Percentiles rank a stretch among this genome's conserved stretches.
phyloP scores from a whole-genome alignment of 805 yeast species.

The Komagataella ulmi region DNA sequence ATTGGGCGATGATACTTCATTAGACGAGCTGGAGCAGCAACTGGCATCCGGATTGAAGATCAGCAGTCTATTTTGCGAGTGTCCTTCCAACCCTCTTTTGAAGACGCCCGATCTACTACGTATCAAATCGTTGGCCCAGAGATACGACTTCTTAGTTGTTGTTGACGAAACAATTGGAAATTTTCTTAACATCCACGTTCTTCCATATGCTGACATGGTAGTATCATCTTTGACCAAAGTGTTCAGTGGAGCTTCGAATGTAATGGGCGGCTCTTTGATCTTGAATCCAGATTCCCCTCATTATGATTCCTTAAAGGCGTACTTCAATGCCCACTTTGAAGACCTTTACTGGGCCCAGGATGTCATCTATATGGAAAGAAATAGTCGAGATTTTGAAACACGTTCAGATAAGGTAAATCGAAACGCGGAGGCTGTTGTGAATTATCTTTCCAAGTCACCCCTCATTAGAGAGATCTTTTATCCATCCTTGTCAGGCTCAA shows the following conservation, averaged over 20 bases:
- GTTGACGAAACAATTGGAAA: conserved; percentile 96
- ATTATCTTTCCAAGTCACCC: conserved; percentile 33
- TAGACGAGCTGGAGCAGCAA: conserved; percentile 48
- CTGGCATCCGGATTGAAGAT: conserved; percentile 54
- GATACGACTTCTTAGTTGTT: conserved; percentile 64
- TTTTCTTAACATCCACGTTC: conserved; percentile 67
- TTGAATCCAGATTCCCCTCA: conserved; percentile 51
- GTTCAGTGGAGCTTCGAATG: conserved; percentile 89
- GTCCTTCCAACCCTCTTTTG: conserved; percentile 90
- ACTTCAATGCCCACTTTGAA: conserved; percentile 41
- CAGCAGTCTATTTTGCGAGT: conserved; percentile 78
- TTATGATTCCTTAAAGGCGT: conserved; percentile 35
- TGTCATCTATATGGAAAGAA: conserved; percentile 82
- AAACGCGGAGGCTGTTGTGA: conserved; percentile 41
- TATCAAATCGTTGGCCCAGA: conserved; percentile 50
- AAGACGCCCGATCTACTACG: conserved; percentile 68
- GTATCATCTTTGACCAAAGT: conserved; percentile 84
- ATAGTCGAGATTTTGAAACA: conserved; percentile 74
- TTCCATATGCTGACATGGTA: conserved; percentile 76
- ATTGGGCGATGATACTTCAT: conserved; percentile 59
- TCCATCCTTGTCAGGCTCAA: conserved; percentile 47
- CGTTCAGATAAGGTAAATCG: conserved; percentile 46
- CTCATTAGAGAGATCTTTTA: conserved; percentile 56
- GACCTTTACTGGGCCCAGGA: conserved; percentile 90
- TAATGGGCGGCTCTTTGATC: conserved; percentile 85